Evolutionary conservation across 2,329 filamentous ascomycete genomes (phyloP), one percentile per base, ranked within the genome.

Genomic region (Sordariomycetes sp.): DNA sequence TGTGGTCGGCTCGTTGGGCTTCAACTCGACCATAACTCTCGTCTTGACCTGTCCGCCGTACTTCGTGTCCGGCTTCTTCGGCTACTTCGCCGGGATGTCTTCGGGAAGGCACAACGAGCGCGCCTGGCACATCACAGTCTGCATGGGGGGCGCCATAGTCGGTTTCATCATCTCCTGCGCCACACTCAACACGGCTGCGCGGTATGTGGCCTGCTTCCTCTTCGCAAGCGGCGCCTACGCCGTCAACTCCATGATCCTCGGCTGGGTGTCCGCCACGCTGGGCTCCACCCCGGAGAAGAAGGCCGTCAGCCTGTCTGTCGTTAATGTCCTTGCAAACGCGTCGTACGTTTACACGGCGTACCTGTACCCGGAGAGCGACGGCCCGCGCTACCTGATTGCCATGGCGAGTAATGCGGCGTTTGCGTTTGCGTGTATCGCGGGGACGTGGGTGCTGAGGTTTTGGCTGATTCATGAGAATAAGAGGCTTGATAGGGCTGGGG

Each of bases 251-350:
- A 80, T 79, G 66, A 83, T 83, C 62, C 79, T 83, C 54, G 79
- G 78, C 2, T 57, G 54, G 43, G 54, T 50, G 10, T 57, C 54
- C 25, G 40, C 54, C 5, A 57, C 54, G 20, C 54, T 57, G 3
- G 79, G 78, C 6, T 76, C 75, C 35, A 68, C 78, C 57, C 24
- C 34, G 5, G 40, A 57, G 25, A 82, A 82, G 72, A 72, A 79
- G 57, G 77, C 74, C 52, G 78, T 79, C 11, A 78, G 79, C n/a
- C 79, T 82, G 55, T 78, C 78, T 34, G 79, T 82, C 74, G 77
- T 80, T 61, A 75, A 80, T 40, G 78, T 77, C 60, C 73, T 64
- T 35, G 86, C 86, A 11, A 89, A 90, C 63, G 70, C 89, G 10
- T 73, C 73, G 18, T 75, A 74, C 22, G 69, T 74, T 48, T 68